A percentile compares a stretch with the other conserved stretches of the same genome.
These are phyloP conservation scores for Solanum chiquidenum DNA, from an alignment of 257 asterid genomes.

Conservation along the genomic window DNA sequence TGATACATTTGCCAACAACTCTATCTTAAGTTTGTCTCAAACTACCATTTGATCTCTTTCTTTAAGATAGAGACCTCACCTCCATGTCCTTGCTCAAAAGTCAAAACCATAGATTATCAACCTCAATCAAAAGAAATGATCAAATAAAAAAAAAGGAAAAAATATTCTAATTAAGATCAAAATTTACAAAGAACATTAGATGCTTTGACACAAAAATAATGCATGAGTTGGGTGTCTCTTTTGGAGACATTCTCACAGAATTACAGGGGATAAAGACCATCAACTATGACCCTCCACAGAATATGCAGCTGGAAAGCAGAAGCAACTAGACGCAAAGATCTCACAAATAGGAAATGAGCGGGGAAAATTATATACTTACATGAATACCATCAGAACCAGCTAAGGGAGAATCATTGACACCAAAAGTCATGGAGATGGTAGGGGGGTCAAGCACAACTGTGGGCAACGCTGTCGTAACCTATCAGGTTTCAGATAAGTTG, in stretches of 20 bases:
- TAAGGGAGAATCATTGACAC: slow-evolving; percentile 96
- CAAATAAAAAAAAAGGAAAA: background rate
- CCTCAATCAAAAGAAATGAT: background rate
- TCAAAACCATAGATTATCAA: background rate
- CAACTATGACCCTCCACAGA: background rate
- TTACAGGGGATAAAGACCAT: background rate
- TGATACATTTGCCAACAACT: background rate
- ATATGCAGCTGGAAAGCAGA: background rate
- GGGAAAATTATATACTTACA: slow-evolving; percentile 34
- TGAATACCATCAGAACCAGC: slow-evolving; percentile 95
- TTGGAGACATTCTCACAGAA: background rate
- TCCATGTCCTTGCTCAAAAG: background rate
- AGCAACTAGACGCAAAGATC: background rate
- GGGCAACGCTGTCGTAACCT: slow-evolving; percentile 86
- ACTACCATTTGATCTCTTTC: background rate
- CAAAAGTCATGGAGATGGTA: slow-evolving; percentile 96
- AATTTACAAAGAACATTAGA: background rate
- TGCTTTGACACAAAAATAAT: background rate
- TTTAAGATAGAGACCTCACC: background rate
- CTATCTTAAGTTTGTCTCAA: background rate
- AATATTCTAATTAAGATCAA: background rate
- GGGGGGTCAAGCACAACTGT: slow-evolving; percentile 96
- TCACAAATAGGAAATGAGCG: background rate
- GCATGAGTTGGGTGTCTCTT: background rate
- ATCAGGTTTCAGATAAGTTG: slow-evolving; percentile 4